Evolutionary conservation across 768 basidiomycete genomes (phyloP), one percentile per base, ranked within the genome.

Genomic region (Mycena indigotica): DNA sequence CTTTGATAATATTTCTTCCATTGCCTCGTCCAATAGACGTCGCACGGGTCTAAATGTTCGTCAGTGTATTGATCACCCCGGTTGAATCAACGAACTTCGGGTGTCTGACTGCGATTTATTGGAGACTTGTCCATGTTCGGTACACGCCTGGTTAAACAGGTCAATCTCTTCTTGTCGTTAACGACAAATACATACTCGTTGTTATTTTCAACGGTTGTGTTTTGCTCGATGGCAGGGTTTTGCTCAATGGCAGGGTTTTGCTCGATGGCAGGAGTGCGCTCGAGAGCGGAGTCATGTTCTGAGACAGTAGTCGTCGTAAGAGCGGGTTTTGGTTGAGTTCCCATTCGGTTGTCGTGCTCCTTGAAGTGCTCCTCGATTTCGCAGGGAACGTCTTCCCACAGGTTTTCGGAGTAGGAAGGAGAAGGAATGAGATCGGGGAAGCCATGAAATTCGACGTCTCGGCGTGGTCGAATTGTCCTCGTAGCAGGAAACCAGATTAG

Each of bases 401-500:
- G 51, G 2, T 57, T 57, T 1, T 62, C 61, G 21, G 61, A 62
- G 1, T 55, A 49, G 6, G 57, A 44, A 0, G 61, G 61, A 24
- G 57, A 58, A 2, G 61, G 57, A 4, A 62, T 41, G 35, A 58
- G 52, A 5, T 51, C 50, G 16, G 61, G 61, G 23, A 62, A 62
- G 1, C 61, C 56, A 28, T 61, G 60, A 26, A 61, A 61, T 28
- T 61, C 52, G 21, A 61, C 38, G 26, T 62, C 57, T 1, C 61
- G 53, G 0, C 57, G 57, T 13, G 61, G 29, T 8, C 61, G 53
- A 51, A 62, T 52, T 15, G 57, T 12, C 23, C 35, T 58, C 21
- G 53, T 26, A 3, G 29, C 48, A 0, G 61, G 57, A 19, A 62
- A 58, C 56, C 57, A 67, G 25, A 67, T 55, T 3, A 57, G 66